phyloP scores from a whole-genome alignment of 2,329 filamentous ascomycete genomes.

The Plectosphaerella cucumerina region DNA sequence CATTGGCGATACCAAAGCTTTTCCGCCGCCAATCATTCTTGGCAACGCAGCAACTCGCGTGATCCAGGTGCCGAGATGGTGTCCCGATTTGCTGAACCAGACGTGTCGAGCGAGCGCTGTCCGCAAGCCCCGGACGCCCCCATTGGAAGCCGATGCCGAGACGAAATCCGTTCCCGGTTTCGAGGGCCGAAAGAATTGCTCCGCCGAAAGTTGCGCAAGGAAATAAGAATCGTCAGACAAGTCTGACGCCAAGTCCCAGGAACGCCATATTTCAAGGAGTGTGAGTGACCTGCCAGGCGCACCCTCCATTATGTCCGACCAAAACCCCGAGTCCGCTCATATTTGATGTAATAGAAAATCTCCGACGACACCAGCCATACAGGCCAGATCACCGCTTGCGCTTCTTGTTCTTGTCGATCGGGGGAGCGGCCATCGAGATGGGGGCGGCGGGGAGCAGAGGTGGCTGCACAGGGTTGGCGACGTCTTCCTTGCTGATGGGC shows the following conservation, averaged over 20 bases:
- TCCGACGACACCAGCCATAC: too few relatives aligned
- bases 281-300: slow-evolving; percentile 3
- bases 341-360: not conserved
- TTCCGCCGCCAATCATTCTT: too few relatives aligned
- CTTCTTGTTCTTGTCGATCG: slow-evolving; percentile 57
- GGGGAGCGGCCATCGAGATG: slow-evolving; percentile 28
- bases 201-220: too few relatives aligned
- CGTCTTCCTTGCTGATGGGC: slow-evolving; percentile 55
- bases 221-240: too few relatives aligned
- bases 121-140: too few relatives aligned
- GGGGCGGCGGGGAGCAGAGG: slow-evolving; percentile 40
- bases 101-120: too few relatives aligned
- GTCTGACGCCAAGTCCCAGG: not conserved
- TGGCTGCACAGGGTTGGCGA: slow-evolving; percentile 28
- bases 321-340: not conserved
- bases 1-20: not conserved
- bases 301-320: not conserved
- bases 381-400: slow-evolving; percentile 47
- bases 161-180: too few relatives aligned
- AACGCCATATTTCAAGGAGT: slow-evolving; percentile 13
- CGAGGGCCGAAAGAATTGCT: too few relatives aligned
- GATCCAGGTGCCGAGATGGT: not conserved
- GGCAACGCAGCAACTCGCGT: not conserved
- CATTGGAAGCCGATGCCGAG: too few relatives aligned
- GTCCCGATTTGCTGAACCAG: too few relatives aligned